Percentiles rank a stretch among this genome's conserved stretches.
Evolutionary conservation across 345 rosid genomes (phyloP).

Genomic region (Gynandropsis gynandra): DNA sequence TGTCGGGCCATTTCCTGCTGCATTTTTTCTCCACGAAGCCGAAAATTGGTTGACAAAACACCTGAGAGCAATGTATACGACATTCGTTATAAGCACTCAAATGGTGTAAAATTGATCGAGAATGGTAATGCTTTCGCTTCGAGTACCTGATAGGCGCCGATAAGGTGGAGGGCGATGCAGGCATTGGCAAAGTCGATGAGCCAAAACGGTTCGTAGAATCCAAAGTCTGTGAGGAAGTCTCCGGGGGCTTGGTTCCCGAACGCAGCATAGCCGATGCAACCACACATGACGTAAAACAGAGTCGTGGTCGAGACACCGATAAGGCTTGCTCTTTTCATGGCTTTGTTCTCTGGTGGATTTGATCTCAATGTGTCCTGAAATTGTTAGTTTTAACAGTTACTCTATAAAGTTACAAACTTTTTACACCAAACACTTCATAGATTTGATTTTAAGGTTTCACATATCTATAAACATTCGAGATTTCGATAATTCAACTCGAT

Average conservation of each 20-base stretch:
- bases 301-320: slow-evolving; percentile 62
- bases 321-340: slow-evolving; percentile 58
- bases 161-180: slow-evolving; percentile 69
- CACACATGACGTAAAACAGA: slow-evolving; percentile 69
- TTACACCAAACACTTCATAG: too few relatives aligned
- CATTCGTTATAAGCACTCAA: slow-evolving; percentile 1
- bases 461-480: too few relatives aligned
- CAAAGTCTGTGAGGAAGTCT: slow-evolving; percentile 90
- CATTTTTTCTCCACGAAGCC: slow-evolving; percentile 53
- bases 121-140: neutral
- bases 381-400: slow-evolving; percentile 1
- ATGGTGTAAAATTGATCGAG: neutral
- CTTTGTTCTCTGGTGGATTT: slow-evolving; percentile 62
- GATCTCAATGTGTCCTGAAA: slow-evolving; percentile 62
- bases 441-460: too few relatives aligned
- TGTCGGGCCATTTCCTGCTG: slow-evolving; percentile 56
- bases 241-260: slow-evolving; percentile 92
- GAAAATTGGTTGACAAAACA: slow-evolving; percentile 71
- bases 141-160: slow-evolving; percentile 82
- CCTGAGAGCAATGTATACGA: slow-evolving; percentile 33
- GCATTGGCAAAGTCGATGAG: slow-evolving; percentile 73
- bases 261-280: slow-evolving; percentile 78
- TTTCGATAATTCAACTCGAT: too few relatives aligned
- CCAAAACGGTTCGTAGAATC: slow-evolving; percentile 88
- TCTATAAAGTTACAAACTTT: neutral